Conservation (phyloP, 176 grass and related monocot species). For the Raddia guianensis region DNA sequence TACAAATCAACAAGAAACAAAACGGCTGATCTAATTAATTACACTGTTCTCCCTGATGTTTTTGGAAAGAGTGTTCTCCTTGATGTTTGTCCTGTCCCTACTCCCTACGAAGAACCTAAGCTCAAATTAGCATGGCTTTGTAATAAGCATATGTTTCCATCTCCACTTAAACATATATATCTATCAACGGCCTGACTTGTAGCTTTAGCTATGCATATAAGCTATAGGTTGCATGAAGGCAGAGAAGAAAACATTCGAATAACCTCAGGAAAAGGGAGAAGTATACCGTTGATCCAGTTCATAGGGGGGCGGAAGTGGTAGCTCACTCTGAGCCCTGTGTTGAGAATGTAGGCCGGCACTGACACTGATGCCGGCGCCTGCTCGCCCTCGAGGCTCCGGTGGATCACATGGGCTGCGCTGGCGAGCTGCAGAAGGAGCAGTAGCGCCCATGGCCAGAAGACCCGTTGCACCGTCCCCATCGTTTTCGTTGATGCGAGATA, state of each 20-base stretch:
- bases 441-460: conserved; percentile 37
- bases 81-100: too few relatives aligned
- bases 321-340: conserved; percentile 42
- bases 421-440: conserved; percentile 45
- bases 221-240: background rate
- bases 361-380: background rate
- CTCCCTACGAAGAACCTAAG: too few relatives aligned
- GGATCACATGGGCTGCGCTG: conserved; percentile 42
- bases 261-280: too few relatives aligned
- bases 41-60: too few relatives aligned
- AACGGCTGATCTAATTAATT: too few relatives aligned
- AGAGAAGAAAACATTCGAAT: background rate
- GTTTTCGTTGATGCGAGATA: background rate
- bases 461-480: conserved; percentile 23
- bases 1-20: too few relatives aligned
- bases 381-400: conserved; percentile 35
- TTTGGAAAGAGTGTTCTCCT: too few relatives aligned
- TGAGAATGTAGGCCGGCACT: conserved; percentile 49
- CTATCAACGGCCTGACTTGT: too few relatives aligned
- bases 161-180: too few relatives aligned
- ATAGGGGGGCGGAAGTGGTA: conserved; percentile 69
- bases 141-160: too few relatives aligned
- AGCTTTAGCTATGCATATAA: background rate
- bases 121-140: too few relatives aligned
- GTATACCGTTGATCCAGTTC: conserved; percentile 78